Conservation (phyloP, 305 asterid species). For the Salvia sclarea region DNA sequence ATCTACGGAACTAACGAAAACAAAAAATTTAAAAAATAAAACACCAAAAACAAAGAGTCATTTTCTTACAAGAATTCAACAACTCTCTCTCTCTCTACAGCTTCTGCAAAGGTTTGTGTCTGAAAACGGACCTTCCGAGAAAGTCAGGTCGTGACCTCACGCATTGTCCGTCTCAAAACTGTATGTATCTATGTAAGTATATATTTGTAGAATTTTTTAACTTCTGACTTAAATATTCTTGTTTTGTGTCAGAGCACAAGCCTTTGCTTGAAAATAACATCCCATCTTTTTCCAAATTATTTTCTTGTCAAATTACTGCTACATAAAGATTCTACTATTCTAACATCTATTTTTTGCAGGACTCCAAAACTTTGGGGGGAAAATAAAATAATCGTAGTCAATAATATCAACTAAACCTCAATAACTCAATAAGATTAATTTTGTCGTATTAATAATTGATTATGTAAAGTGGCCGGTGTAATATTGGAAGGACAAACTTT, state of each 20-base stretch:
- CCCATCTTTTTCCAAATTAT: slow-evolving; percentile 10
- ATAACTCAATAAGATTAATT: too few species aligned
- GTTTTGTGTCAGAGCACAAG: slow-evolving; percentile 3
- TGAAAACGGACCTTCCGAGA: background rate
- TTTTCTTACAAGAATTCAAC: slow-evolving; percentile 11
- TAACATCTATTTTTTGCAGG: too few species aligned
- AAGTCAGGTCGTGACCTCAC: slow-evolving; percentile 8
- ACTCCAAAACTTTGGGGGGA: too few species aligned
- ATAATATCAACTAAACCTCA: too few species aligned
- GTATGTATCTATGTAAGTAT: background rate
- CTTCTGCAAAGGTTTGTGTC: background rate
- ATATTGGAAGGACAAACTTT: too few species aligned
- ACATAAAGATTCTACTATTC: too few species aligned
- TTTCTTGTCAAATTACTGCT: too few species aligned
- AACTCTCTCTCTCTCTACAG: background rate
- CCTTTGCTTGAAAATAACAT: background rate
- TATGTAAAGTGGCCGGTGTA: too few species aligned
- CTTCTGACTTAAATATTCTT: slow-evolving; percentile 24
- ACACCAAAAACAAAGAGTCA: background rate
- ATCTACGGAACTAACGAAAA: slow-evolving; percentile 12
- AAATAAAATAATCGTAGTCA: too few species aligned
- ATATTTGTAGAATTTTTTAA: background rate
- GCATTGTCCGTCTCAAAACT: too few species aligned
- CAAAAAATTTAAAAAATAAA: too few species aligned
- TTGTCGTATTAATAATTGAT: too few species aligned